Conservation (phyloP, 148 eudicot genomes). For the Rhododendron ovatum region DNA sequence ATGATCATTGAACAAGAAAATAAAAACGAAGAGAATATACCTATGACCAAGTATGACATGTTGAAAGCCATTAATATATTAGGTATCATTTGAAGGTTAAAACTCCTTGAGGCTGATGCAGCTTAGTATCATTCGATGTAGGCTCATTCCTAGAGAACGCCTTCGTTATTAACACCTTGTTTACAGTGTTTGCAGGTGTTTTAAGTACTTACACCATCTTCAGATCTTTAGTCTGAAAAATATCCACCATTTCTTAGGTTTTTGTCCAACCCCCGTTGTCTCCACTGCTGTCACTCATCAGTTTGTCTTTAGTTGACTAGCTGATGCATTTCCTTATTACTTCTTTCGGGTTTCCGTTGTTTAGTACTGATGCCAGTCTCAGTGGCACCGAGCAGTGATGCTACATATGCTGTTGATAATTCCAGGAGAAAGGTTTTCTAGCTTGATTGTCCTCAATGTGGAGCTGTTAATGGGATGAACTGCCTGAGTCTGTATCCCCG, state of each 20-base stretch:
- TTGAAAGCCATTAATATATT: not conserved
- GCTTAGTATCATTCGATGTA: not conserved
- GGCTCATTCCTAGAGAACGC: not conserved
- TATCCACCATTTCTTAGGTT: slow-evolving; percentile 5
- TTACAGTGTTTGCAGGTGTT: not conserved
- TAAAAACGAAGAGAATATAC: not conserved
- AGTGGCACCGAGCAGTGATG: not conserved
- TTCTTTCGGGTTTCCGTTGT: not conserved
- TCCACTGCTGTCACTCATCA: not conserved
- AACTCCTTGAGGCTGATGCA: not conserved
- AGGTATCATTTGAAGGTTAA: not conserved
- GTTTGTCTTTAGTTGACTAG: not conserved
- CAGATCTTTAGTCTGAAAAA: not conserved
- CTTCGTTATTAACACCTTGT: not conserved
- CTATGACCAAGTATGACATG: not conserved
- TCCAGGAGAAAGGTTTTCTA: not conserved
- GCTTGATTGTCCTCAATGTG: not conserved
- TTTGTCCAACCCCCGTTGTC: not conserved
- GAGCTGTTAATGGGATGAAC: not conserved
- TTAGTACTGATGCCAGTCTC: not conserved
- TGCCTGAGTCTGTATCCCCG: too few relatives aligned
- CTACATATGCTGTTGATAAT: not conserved
- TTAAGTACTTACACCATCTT: not conserved
- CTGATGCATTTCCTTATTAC: not conserved
- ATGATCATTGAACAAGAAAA: too few relatives aligned